Evolutionary conservation across 176 grass and related monocot species (phyloP), one percentile per base, ranked within the genome.

Genomic region (Aegilops speltoides): DNA sequence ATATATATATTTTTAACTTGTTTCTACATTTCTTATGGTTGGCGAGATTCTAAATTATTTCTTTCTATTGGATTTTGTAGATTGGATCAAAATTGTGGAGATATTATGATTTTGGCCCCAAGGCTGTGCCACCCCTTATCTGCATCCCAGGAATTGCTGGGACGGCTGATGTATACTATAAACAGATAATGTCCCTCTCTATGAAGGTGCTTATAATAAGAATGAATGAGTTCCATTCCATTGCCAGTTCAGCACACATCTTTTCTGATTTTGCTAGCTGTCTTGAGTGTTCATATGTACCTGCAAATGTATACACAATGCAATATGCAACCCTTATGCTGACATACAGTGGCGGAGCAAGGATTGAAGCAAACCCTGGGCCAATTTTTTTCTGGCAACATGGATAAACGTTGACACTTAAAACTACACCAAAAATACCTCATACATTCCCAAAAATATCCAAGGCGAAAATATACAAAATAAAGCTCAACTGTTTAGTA

Each of bases 81-180:
- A 98, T 98, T 89, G 93, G 86, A 31, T 83, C 87, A 48, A 98
- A 96, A 79, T 87, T 94, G 77, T 98, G 96, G 96, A 96, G 96
- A 45, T 96, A 98, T 79, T 98, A 98, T 68, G 96, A 98, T 82
- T 98, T 98, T 89, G 96, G 96, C 15, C 96, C 96, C 28, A 98
- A 98, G 90, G 36, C 77, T 78, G 93, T 96, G 68, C 93, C 82
- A 3, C 90, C 96, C n/a, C 86, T 98, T 63, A 83, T 98, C 63
- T 98, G 96, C 85, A 98, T 98, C 74, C 96, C 96, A 26, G 96
- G 96, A 83, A 96, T 96, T 88, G 91, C 96, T 73, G 93, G 93
- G 62, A 98, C 96, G 24, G 92, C 96, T 84, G 96, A 98, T 91
- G 96, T 98, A 28, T 98, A 98, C 82, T 98, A 98, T 83, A 98